phyloP scores from a whole-genome alignment of 352 stramenopile species.

The Discostella stelligera region DNA sequence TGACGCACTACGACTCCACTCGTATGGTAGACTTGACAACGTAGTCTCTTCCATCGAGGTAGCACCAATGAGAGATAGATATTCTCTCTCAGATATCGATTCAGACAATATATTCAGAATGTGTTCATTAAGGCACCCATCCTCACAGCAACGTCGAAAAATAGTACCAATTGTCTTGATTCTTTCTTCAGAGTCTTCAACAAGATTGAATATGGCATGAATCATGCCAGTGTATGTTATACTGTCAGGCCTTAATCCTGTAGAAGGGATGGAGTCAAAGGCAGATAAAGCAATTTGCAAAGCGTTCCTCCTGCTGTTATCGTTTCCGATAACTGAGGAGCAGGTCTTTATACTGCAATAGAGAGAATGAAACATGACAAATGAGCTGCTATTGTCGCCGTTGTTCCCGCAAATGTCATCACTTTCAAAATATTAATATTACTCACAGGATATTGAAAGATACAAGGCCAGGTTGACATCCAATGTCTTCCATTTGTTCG shows the following conservation, averaged over 20 bases:
- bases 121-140: slow-evolving; percentile 47
- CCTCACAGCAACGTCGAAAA: slow-evolving; percentile 42
- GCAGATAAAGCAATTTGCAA: slow-evolving; percentile 44
- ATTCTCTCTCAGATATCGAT: slow-evolving; percentile 17
- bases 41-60: background rate
- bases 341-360: slow-evolving; percentile 52
- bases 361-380: too few species aligned
- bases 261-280: slow-evolving; percentile 32
- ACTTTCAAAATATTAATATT: too few species aligned
- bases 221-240: slow-evolving; percentile 54
- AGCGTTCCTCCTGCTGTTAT: slow-evolving; percentile 29
- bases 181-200: slow-evolving; percentile 28
- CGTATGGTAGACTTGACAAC: slow-evolving; percentile 27
- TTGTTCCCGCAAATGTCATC: too few species aligned
- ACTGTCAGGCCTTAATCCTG: slow-evolving; percentile 36
- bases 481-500: slow-evolving; percentile 43
- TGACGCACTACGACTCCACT: slow-evolving; percentile 36
- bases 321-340: slow-evolving; percentile 13
- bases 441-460: slow-evolving; percentile 59
- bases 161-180: slow-evolving; percentile 21
- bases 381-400: too few species aligned
- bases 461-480: slow-evolving; percentile 22
- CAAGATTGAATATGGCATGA: slow-evolving; percentile 35
- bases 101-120: slow-evolving; percentile 43
- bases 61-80: slow-evolving; percentile 28